Percentiles rank a stretch among this genome's conserved stretches.
Evolutionary conservation across 805 yeast genomes (phyloP).

Genomic region (Lipomyces japonicus): DNA sequence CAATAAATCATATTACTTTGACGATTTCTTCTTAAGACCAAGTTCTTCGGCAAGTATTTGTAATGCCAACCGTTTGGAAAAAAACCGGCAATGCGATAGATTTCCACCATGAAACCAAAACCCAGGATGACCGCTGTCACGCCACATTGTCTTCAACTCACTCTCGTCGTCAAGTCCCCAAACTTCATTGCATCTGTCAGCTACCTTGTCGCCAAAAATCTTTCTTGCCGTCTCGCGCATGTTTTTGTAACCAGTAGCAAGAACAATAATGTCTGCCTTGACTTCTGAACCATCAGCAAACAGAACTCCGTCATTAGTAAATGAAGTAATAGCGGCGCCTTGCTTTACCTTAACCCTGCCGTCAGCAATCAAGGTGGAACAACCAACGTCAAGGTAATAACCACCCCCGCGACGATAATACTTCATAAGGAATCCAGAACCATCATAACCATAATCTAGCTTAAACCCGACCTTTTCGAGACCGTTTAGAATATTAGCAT

Average conservation of each 20-base stretch:
- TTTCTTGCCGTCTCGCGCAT: slow-evolving; percentile 44
- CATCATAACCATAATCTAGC: slow-evolving; percentile 44
- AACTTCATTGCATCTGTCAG: slow-evolving; percentile 38
- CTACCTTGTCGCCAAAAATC: slow-evolving; percentile 41
- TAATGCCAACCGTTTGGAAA: slow-evolving; percentile 42
- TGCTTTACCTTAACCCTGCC: slow-evolving; percentile 41
- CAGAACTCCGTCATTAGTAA: slow-evolving; percentile 40
- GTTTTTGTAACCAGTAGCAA: slow-evolving; percentile 46
- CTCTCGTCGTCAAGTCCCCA: slow-evolving; percentile 47
- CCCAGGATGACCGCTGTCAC: slow-evolving; percentile 42
- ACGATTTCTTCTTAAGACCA: slow-evolving; percentile 15
- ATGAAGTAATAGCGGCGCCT: slow-evolving; percentile 37
- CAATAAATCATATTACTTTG: background rate
- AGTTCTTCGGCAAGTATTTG: slow-evolving; percentile 39
- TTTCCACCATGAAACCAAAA: slow-evolving; percentile 47
- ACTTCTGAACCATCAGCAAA: slow-evolving; percentile 41
- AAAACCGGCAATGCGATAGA: slow-evolving; percentile 41
- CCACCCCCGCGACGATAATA: slow-evolving; percentile 46
- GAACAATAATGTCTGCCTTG: slow-evolving; percentile 41
- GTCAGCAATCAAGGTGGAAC: slow-evolving; percentile 42
- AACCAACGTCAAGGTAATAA: slow-evolving; percentile 46
- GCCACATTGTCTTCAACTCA: slow-evolving; percentile 41
- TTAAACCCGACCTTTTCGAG: slow-evolving; percentile 40
- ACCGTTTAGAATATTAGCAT: slow-evolving; percentile 35
- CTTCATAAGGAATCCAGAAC: slow-evolving; percentile 43